Percentiles rank a stretch among this genome's conserved stretches.
phyloP scores from a whole-genome alignment of 257 asterid genomes.

The Thymus mandschuricus region DNA sequence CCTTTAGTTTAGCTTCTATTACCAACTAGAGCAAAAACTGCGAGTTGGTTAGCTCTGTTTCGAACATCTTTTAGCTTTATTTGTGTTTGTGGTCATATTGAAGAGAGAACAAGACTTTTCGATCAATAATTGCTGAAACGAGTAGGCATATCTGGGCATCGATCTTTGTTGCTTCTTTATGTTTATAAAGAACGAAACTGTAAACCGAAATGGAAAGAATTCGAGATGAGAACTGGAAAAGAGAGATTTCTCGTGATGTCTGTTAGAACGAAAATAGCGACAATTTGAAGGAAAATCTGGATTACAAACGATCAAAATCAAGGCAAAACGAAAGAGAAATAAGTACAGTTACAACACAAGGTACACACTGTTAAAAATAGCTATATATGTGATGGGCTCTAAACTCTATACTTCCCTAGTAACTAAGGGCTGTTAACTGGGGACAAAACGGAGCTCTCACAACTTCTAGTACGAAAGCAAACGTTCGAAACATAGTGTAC shows the following conservation, averaged over 20 bases:
- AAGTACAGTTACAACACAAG: conserved; percentile 18
- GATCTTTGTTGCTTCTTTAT: too few species aligned
- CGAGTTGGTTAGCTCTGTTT: not conserved
- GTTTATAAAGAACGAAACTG: too few species aligned
- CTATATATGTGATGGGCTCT: not conserved
- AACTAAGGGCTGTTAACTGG: conserved; percentile 18
- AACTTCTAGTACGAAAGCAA: conserved; percentile 15
- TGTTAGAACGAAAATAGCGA: not conserved
- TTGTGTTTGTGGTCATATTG: not conserved
- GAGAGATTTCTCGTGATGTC: not conserved
- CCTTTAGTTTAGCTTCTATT: not conserved
- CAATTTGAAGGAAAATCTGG: not conserved
- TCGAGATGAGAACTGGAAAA: not conserved
- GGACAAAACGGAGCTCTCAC: conserved; percentile 3
- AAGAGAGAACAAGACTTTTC: too few species aligned
- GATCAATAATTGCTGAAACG: too few species aligned
- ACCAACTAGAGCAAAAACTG: not conserved
- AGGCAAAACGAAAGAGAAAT: not conserved
- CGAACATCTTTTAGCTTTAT: not conserved
- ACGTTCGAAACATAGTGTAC: conserved; percentile 21
- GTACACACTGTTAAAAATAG: not conserved
- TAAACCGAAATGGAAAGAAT: too few species aligned
- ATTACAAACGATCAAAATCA: conserved; percentile 5
- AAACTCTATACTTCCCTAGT: conserved; percentile 12
- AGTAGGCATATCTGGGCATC: too few species aligned